phyloP scores from a whole-genome alignment of 805 yeast species.

The Komagataella mondaviorum region DNA sequence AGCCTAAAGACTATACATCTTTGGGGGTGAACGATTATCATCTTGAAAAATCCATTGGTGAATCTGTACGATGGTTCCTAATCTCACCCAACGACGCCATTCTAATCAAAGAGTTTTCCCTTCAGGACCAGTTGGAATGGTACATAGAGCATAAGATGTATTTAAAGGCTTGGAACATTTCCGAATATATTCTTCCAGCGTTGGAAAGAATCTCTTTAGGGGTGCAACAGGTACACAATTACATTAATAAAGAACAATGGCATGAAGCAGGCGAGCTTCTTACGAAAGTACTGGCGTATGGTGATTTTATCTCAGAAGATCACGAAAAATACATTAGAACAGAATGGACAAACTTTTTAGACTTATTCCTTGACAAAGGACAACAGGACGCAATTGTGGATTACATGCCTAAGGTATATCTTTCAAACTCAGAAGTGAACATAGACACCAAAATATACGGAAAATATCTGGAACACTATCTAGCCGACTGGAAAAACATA shows the following conservation, averaged over 20 bases:
- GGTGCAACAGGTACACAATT: slow-evolving; percentile 32
- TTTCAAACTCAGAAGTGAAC: slow-evolving; percentile 11
- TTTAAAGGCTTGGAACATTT: slow-evolving; percentile 68
- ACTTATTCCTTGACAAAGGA: slow-evolving; percentile 32
- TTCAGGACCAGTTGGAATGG: slow-evolving; percentile 67
- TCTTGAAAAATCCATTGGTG: slow-evolving; percentile 36
- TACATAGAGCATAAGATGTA: slow-evolving; percentile 37
- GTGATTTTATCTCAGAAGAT: slow-evolving; percentile 9
- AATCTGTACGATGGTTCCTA: slow-evolving; percentile 38
- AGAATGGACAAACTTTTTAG: slow-evolving; percentile 59
- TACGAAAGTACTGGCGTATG: slow-evolving; percentile 19
- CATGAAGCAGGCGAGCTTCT: slow-evolving; percentile 38
- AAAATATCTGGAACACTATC: slow-evolving; percentile 30
- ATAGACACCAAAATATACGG: slow-evolving; percentile 27
- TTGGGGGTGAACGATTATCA: slow-evolving; percentile 75
- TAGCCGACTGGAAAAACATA: slow-evolving; percentile 10
- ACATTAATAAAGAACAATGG: slow-evolving; percentile 37
- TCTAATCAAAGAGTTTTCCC: slow-evolving; percentile 54
- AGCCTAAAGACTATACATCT: slow-evolving; percentile 38
- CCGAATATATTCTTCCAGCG: slow-evolving; percentile 40
- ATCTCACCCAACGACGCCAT: slow-evolving; percentile 77
- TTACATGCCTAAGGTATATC: slow-evolving; percentile 38
- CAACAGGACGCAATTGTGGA: slow-evolving; percentile 33
- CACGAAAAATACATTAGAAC: slow-evolving; percentile 6
- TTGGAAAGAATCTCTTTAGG: slow-evolving; percentile 48